phyloP scores from a whole-genome alignment of 73 alveolate genomes.

The Tetrahymena elliotti region DNA sequence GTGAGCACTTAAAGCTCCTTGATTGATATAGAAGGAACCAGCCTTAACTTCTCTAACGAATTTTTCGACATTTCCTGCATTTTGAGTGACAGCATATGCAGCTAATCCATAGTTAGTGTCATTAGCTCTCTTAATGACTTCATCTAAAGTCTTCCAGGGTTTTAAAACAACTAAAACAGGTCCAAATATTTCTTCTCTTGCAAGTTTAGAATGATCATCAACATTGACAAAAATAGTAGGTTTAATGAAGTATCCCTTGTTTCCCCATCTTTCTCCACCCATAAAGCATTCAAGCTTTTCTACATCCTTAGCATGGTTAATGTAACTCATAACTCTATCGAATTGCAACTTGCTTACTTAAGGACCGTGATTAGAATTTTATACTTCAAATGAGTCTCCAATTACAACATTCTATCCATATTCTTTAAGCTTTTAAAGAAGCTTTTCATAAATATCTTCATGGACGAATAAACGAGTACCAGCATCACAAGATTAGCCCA shows the following conservation, averaged over 20 bases:
- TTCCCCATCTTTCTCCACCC: constrained; percentile 80
- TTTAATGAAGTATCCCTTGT: constrained; percentile 73
- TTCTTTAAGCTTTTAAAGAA: constrained; percentile 50
- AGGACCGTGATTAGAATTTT: constrained; percentile 72
- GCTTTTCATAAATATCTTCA: constrained; percentile 81
- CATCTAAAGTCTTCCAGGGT: constrained; percentile 81
- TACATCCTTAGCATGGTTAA: constrained; percentile 65
- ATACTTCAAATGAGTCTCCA: constrained; percentile 67
- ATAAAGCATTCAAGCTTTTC: constrained; percentile 82
- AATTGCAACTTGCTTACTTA: constrained; percentile 56
- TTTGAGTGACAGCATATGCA: constrained; percentile 72
- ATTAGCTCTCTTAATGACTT: constrained; percentile 83
- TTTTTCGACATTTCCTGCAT: constrained; percentile 53
- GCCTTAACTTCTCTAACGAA: constrained; percentile 56
- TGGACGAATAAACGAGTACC: constrained; percentile 82
- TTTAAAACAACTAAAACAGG: constrained; percentile 79
- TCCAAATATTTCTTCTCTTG: constrained; percentile 84
- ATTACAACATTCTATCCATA: constrained; percentile 45
- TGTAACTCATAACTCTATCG: constrained; percentile 55
- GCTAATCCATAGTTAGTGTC: constrained; percentile 84
- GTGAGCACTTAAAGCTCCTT: constrained; percentile 47
- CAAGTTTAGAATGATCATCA: constrained; percentile 74
- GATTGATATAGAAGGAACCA: constrained; percentile 63
- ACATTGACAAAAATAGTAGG: constrained; percentile 85
- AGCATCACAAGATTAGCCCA: constrained; percentile 79